Evolutionary conservation across 331 rosid genomes (phyloP), one percentile per base, ranked within the genome.

Genomic region (Acacia concinna): DNA sequence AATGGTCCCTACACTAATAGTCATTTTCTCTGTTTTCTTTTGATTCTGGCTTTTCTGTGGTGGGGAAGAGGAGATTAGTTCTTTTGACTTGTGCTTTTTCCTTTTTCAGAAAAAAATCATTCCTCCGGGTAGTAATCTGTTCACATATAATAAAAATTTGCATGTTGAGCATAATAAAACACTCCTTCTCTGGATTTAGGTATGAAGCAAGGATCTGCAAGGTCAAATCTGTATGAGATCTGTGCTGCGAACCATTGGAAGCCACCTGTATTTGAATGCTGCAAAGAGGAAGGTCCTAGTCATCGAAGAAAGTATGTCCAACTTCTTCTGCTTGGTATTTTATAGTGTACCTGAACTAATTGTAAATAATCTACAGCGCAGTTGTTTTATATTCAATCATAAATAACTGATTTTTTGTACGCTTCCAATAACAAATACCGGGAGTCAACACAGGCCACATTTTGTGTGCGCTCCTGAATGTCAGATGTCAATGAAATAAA

Each of bases 191-290:
- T 69, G 59, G n/a, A 56, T 40, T 74, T 47, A 89, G 93, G 88
- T 51, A 43, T 47, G 77, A 86, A 78, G 78, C 78, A 83, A 78
- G 84, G 81, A 77, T 38, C 27, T 56, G 86, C 89, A 25, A 89
- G 82, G 70, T 83, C 92, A 56, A 81, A 21, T 46, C 64, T 89
- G 87, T 76, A 71, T 17, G 84, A 85, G 81, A 54, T 81, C 47
- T 92, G 96, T 72, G 92, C 86, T 77, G 89, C 86, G 59, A 87
- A 81, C 23, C 82, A 78, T 73, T 92, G 94, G 97, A 88, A 83
- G 76, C 81, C 76, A 38, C 96, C 97, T 74, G 34, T 77, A 40
- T 92, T 83, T 83, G 94, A 87, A 76, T 90, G 93, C 83, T 90
- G 85, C 83, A 84, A 83, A 84, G 91, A 87, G 77, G 96, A 89